phyloP scores from a whole-genome alignment of 1,139 yeast species.

The Pichia sp. region DNA sequence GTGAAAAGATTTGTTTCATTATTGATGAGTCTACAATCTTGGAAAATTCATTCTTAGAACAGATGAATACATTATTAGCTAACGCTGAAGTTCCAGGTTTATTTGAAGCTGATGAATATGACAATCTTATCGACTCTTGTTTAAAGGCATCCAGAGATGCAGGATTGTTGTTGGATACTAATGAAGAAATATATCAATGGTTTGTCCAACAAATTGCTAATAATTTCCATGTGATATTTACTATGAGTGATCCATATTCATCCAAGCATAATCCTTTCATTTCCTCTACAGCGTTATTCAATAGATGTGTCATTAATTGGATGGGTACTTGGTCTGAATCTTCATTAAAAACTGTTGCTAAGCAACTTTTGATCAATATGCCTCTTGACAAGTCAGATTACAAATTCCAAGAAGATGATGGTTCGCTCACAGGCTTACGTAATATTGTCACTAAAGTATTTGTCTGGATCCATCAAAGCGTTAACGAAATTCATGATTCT shows the following conservation, averaged over 20 bases:
- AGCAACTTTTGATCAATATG: conserved; percentile 37
- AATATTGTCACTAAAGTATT: conserved; percentile 47
- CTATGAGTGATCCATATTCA: conserved; percentile 56
- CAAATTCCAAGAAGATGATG: conserved; percentile 32
- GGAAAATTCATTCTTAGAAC: conserved; percentile 79
- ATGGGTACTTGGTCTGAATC: conserved; percentile 77
- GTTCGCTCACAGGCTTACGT: conserved; percentile 35
- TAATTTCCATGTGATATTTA: conserved; percentile 82
- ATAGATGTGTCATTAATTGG: conserved; percentile 88
- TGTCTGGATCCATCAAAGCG: conserved; percentile 43
- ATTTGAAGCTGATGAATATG: conserved; percentile 73
- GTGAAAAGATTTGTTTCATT: conserved; percentile 68
- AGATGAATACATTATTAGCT: conserved; percentile 90
- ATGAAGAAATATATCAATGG: conserved; percentile 77
- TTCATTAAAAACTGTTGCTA: conserved; percentile 50
- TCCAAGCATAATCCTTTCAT: conserved; percentile 38
- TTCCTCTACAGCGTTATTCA: conserved; percentile 88
- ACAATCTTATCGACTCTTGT: conserved; percentile 54
- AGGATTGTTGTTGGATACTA: conserved; percentile 64
- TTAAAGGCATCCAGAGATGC: conserved; percentile 56
- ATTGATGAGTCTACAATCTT: conserved; percentile 79
- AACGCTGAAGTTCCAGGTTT: conserved; percentile 93
- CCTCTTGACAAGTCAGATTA: conserved; percentile 54
- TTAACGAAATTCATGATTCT: background rate
- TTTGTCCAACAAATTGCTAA: conserved; percentile 64